These are phyloP conservation scores for Daldinia concentrica DNA, from an alignment of 495 filamentous ascomycete genomes.

Conservation along the genomic window DNA sequence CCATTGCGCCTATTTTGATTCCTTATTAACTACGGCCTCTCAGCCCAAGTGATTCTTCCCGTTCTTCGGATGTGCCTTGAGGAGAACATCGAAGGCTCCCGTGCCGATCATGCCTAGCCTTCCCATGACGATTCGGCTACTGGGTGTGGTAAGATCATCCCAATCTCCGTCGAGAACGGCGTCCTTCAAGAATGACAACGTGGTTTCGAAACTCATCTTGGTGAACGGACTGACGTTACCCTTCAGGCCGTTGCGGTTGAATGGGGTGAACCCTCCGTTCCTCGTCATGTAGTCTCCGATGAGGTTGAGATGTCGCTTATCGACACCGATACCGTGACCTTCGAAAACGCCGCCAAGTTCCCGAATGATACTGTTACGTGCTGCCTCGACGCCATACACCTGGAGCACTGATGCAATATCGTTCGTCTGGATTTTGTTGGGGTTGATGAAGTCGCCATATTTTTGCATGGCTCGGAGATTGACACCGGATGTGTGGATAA, in stretches of 20 bases:
- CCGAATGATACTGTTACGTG: constrained; percentile 81
- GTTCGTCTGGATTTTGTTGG: constrained; percentile 88
- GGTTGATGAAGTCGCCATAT: constrained; percentile 85
- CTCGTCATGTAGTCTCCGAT: constrained; percentile 98
- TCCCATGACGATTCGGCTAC: constrained; percentile 87
- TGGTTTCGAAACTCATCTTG: constrained; percentile 99
- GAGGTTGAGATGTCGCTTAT: constrained; percentile 90
- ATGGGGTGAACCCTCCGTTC: constrained; percentile 84
- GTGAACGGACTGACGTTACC: constrained; percentile 86
- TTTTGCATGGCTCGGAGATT: constrained; percentile 92
- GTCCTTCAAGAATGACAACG: constrained; percentile 89
- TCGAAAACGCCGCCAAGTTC: constrained; percentile 90
- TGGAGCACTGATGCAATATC: constrained; percentile 85
- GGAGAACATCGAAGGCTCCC: constrained; percentile 88
- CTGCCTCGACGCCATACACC: constrained; percentile 93
- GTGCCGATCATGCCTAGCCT: constrained; percentile 84
- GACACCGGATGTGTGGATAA: constrained; percentile 82
- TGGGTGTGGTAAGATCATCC: constrained; percentile 87
- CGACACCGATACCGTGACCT: constrained; percentile 92
- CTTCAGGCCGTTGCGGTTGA: constrained; percentile 88
- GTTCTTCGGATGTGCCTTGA: constrained; percentile 53
- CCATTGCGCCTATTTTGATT: constrained; percentile 17
- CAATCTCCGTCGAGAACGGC: constrained; percentile 88
- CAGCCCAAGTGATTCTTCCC: constrained; percentile 41
- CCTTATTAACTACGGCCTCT: neutral